A percentile compares a stretch with the other conserved stretches of the same genome.
Conservation (phyloP, 2,329 filamentous ascomycete genomes). For the Cercospora zeae-maydis region DNA sequence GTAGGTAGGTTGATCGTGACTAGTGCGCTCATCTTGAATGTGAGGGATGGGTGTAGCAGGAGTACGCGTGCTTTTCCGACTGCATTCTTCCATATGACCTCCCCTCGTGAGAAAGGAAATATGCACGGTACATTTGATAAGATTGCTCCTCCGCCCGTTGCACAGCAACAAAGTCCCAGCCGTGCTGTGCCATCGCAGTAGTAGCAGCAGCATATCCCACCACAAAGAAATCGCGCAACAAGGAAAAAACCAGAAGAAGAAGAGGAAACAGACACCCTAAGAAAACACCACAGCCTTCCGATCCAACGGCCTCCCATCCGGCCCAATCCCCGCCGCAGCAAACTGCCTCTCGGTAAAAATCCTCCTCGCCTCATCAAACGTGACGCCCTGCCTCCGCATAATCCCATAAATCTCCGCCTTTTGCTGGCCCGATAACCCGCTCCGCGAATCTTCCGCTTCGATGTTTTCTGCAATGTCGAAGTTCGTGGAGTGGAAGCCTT, state of each 20-base stretch:
- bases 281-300: slow-evolving; percentile 96
- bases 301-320: slow-evolving; percentile 82
- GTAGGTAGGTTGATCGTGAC: slow-evolving; percentile 5
- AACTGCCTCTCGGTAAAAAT: slow-evolving; percentile 84
- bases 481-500: slow-evolving; percentile 74
- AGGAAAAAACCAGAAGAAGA: neutral
- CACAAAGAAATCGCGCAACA: neutral
- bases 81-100: neutral
- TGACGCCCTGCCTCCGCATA: slow-evolving; percentile 80
- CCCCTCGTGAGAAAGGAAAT: neutral
- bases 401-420: slow-evolving; percentile 83
- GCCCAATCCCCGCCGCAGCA: slow-evolving; percentile 79
- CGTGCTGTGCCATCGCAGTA: neutral
- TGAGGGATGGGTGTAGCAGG: neutral
- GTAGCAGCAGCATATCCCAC: neutral
- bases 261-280: slow-evolving; percentile 38
- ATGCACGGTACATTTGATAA: neutral
- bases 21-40: neutral
- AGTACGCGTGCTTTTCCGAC: neutral
- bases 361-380: slow-evolving; percentile 86
- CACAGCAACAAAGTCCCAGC: neutral
- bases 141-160: neutral
- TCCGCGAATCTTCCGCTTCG: slow-evolving; percentile 70
- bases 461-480: slow-evolving; percentile 84
- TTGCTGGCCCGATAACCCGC: slow-evolving; percentile 73